phyloP scores from a whole-genome alignment of 352 stramenopile species.

The Globisporangium paddicum region DNA sequence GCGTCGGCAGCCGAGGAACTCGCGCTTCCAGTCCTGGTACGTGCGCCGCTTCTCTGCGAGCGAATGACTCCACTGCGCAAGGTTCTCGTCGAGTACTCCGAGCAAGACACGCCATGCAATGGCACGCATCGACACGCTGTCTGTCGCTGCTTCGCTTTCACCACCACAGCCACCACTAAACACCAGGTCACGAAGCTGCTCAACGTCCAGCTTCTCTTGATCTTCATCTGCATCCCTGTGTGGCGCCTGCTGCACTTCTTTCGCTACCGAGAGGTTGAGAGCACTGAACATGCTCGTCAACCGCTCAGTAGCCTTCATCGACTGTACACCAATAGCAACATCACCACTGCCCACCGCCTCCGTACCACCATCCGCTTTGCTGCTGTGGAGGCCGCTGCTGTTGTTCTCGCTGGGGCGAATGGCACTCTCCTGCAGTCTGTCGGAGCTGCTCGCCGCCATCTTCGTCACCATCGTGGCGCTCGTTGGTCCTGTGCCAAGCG shows the following conservation, averaged over 20 bases:
- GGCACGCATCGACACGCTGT: conserved; percentile 13
- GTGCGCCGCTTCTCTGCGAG: conserved; percentile 16
- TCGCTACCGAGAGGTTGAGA: neutral
- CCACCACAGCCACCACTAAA: conserved; percentile 8
- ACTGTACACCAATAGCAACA: neutral
- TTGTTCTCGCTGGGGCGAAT: neutral
- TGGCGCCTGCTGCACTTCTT: neutral
- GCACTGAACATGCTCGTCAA: neutral
- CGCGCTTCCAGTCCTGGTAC: conserved; percentile 31
- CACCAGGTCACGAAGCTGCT: conserved; percentile 17
- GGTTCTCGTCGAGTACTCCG: conserved; percentile 22
- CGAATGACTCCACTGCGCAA: conserved; percentile 14
- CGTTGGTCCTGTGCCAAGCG: too few species aligned
- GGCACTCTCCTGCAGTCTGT: neutral
- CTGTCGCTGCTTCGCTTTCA: neutral
- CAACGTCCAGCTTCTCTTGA: conserved; percentile 12
- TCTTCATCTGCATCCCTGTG: neutral
- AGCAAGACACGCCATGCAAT: conserved; percentile 39
- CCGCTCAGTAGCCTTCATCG: neutral
- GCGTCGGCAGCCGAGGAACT: conserved; percentile 25
- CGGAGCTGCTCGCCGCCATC: conserved; percentile 8
- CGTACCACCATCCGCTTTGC: neutral
- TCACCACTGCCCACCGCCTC: neutral
- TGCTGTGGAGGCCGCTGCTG: neutral
- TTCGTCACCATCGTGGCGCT: conserved; percentile 8